Evolutionary conservation across 2,329 filamentous ascomycete genomes (phyloP), one percentile per base, ranked within the genome.

Genomic region (Alternaria angustiovoidea): DNA sequence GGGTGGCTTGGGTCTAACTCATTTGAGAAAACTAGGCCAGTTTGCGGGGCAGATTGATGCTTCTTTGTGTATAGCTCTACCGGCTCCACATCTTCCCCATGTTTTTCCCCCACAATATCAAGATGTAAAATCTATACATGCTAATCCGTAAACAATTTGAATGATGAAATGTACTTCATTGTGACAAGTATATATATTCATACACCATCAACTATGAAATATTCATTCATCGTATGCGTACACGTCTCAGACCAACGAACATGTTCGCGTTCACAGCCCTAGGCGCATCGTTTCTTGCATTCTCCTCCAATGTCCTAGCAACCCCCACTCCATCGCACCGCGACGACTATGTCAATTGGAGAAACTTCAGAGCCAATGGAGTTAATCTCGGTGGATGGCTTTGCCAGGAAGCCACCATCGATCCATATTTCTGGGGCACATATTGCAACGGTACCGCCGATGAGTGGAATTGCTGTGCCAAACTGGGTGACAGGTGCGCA

Each of bases 321-420:
- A 20, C n/a, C n/a, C 38, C 38, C 2, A 39, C 8, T 2, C 7
- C 18, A 36, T 14, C 32, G 6, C 32, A 18, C 4, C 38, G n/a
- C 38, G 18, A 39, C 38, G 1, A 11, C 18, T 39, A 39, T 39
- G 22, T 69, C 18, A 55, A 69, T 36, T 69, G 63, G 65, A 66
- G 51, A 18, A 59, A 56, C 2, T 68, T 65, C 44, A 61, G 68
- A 20, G 67, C 63, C 22, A 65, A 59, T 7, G 63, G 67, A 9
- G 61, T 65, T 30, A 76, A 75, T 30, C 70, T 78, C 8, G 75
- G 75, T 26, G 71, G 72, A 34, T 79, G 76, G 76, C 59, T 79
- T 7, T 68, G 63, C 16, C 68, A 76, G 57, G 76, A 79, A 57
- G 54, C 61, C 4, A 54, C 32, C 16, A 67, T 71, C 28, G 73